phyloP scores from a whole-genome alignment of 1,284 basidiomycete genomes.

The Sutorius eximius region DNA sequence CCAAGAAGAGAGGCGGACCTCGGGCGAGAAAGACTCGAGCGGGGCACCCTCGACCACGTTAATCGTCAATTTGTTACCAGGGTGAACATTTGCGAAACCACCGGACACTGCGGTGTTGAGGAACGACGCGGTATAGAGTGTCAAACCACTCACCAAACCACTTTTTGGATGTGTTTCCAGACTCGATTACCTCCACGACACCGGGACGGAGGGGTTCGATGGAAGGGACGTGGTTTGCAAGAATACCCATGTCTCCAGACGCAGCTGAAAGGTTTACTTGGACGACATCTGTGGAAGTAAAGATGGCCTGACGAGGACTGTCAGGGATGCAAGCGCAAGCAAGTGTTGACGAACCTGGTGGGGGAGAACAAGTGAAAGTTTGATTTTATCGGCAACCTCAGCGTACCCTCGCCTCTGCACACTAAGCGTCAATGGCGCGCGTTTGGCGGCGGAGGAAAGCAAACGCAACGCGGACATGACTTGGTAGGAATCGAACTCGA shows the following conservation, averaged over 20 bases:
- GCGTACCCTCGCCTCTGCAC: constrained; percentile 81
- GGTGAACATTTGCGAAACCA: constrained; percentile 97
- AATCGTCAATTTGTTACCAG: constrained; percentile 95
- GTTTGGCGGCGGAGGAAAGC: constrained; percentile 61
- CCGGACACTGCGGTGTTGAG: constrained; percentile 71
- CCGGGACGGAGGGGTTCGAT: constrained; percentile 92
- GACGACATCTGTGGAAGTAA: constrained; percentile 82
- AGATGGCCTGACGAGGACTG: constrained; percentile 66
- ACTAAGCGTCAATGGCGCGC: constrained; percentile 52
- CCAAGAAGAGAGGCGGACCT: constrained; percentile 47
- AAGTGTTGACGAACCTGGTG: constrained; percentile 72
- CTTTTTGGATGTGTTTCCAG: constrained; percentile 78
- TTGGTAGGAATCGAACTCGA: background rate
- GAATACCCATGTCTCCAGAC: constrained; percentile 98
- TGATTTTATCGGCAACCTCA: constrained; percentile 83
- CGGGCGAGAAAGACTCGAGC: constrained; percentile 86
- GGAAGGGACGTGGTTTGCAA: constrained; percentile 94
- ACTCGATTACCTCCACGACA: constrained; percentile 90
- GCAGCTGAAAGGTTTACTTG: constrained; percentile 93
- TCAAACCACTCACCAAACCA: constrained; percentile 82
- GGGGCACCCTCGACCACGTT: constrained; percentile 97
- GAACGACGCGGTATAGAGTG: background rate
- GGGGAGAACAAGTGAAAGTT: constrained; percentile 87
- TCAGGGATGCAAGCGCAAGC: constrained; percentile 10
- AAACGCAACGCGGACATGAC: constrained; percentile 76